These are phyloP conservation scores for Alternaria ventricosa DNA, from an alignment of 2,329 filamentous ascomycete species.

Conservation along the genomic window DNA sequence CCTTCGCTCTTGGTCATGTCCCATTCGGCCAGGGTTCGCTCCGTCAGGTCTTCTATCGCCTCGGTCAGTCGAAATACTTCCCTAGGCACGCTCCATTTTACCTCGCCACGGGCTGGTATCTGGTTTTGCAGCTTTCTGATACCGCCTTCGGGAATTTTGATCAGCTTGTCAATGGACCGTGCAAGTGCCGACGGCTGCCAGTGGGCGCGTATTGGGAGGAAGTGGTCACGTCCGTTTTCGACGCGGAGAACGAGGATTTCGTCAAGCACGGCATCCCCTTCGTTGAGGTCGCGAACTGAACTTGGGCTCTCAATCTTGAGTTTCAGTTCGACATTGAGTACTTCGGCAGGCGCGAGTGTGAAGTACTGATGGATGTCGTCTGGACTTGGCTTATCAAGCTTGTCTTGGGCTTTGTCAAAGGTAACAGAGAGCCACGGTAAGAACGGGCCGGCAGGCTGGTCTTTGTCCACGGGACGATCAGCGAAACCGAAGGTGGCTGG, in stretches of 20 bases:
- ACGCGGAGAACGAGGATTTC: slow-evolving; percentile 89
- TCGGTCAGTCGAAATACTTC: slow-evolving; percentile 92
- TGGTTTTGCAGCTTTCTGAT: slow-evolving; percentile 74
- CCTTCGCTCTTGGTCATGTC: slow-evolving; percentile 59
- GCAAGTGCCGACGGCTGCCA: slow-evolving; percentile 88
- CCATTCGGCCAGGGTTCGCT: slow-evolving; percentile 67
- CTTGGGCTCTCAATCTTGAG: slow-evolving; percentile 69
- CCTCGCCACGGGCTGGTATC: slow-evolving; percentile 52
- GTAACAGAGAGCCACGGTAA: slow-evolving; percentile 74
- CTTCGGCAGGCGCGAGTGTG: slow-evolving; percentile 83
- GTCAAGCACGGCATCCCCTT: slow-evolving; percentile 70
- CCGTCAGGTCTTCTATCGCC: slow-evolving; percentile 68
- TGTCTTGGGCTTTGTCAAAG: slow-evolving; percentile 63
- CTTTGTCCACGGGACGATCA: slow-evolving; percentile 66
- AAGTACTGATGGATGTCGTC: slow-evolving; percentile 57
- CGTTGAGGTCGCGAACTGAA: slow-evolving; percentile 74
- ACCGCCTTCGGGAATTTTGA: slow-evolving; percentile 77
- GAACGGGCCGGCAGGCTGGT: slow-evolving; percentile 50
- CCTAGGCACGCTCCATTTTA: slow-evolving; percentile 81
- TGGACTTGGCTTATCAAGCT: slow-evolving; percentile 29
- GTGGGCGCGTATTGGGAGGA: slow-evolving; percentile 77
- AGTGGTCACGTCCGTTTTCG: slow-evolving; percentile 84
- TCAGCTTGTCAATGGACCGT: slow-evolving; percentile 85
- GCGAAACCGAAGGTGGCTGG: slow-evolving; percentile 81
- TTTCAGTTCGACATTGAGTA: slow-evolving; percentile 72